Percentiles rank a stretch among this genome's conserved stretches.
phyloP scores from a whole-genome alignment of 805 yeast genomes.

The Saccharomycopsis fermentans region DNA sequence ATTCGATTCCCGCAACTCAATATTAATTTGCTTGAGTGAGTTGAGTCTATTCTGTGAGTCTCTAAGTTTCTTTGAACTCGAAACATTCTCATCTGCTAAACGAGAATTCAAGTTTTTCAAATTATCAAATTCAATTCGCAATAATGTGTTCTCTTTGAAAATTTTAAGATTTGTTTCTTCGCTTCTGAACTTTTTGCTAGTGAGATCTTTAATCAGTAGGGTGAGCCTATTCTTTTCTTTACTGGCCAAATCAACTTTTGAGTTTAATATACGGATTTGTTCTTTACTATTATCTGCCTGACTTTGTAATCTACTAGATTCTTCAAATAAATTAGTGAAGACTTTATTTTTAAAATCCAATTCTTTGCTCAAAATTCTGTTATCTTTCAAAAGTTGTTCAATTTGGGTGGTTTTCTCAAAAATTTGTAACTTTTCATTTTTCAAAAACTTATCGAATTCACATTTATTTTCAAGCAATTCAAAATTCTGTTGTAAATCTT shows the following conservation, averaged over 20 bases:
- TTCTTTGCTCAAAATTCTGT: conserved; percentile 10
- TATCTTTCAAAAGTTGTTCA: conserved; percentile 2
- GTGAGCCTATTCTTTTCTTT: not conserved
- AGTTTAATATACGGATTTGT: conserved; percentile 9
- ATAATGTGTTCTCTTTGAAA: not conserved
- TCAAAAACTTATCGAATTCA: conserved; percentile 5
- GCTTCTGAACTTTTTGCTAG: not conserved
- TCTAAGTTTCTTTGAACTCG: not conserved
- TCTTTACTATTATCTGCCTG: conserved; percentile 9
- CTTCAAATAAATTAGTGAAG: conserved; percentile 6
- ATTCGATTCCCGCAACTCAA: not conserved
- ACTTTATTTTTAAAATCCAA: conserved; percentile 10
- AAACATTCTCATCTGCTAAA: not conserved
- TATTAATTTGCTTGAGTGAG: not conserved
- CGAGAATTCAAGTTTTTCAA: not conserved
- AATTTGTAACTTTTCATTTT: conserved; percentile 4
- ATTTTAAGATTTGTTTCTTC: not conserved
- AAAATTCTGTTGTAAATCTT: conserved; percentile 10
- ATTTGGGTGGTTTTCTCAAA: conserved; percentile 2
- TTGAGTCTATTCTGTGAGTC: not conserved
- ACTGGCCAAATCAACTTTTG: not conserved
- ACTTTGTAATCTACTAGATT: conserved; percentile 11
- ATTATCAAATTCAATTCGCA: not conserved
- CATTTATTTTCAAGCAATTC: conserved; percentile 8
- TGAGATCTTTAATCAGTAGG: not conserved